Evolutionary conservation across 2,329 filamentous ascomycete genomes (phyloP).

Genomic region (Monilinia polystroma): DNA sequence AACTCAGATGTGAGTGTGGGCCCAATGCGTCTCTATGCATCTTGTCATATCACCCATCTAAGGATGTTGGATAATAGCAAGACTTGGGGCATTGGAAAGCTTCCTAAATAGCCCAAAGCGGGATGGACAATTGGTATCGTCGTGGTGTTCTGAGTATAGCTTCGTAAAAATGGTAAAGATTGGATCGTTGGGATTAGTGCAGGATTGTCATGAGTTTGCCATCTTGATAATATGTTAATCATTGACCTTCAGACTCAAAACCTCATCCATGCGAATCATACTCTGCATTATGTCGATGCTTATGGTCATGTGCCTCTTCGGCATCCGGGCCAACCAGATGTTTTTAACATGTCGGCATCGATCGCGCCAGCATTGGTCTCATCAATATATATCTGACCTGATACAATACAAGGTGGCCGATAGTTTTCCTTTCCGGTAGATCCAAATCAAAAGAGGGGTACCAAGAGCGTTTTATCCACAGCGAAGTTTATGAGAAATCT

Average conservation of each 20-base stretch:
- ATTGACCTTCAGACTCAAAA: not conserved
- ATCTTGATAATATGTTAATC: not conserved
- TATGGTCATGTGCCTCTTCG: constrained; percentile 56
- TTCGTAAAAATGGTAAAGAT: not conserved
- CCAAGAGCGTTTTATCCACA: constrained; percentile 48
- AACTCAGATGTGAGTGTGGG: not conserved
- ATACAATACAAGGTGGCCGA: constrained; percentile 48
- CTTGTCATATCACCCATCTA: not conserved
- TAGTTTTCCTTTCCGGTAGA: constrained; percentile 46
- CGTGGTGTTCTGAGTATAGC: not conserved
- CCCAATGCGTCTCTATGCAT: not conserved
- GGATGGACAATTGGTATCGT: not conserved
- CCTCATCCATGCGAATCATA: constrained; percentile 27
- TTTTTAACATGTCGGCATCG: constrained; percentile 45
- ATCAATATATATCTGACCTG: constrained; percentile 44
- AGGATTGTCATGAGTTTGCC: not conserved
- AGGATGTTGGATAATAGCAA: too few relatives aligned
- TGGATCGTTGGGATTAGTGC: not conserved
- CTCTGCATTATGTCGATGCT: constrained; percentile 47
- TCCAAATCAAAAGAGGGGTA: constrained; percentile 43
- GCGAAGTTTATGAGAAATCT: constrained; percentile 47
- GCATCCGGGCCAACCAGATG: constrained; percentile 46
- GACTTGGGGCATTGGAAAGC: not conserved
- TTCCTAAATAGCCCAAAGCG: not conserved
- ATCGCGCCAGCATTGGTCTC: constrained; percentile 50